These are phyloP conservation scores for Fusarium duplospermum DNA, from an alignment of 2,329 filamentous ascomycete species.

Conservation along the genomic window DNA sequence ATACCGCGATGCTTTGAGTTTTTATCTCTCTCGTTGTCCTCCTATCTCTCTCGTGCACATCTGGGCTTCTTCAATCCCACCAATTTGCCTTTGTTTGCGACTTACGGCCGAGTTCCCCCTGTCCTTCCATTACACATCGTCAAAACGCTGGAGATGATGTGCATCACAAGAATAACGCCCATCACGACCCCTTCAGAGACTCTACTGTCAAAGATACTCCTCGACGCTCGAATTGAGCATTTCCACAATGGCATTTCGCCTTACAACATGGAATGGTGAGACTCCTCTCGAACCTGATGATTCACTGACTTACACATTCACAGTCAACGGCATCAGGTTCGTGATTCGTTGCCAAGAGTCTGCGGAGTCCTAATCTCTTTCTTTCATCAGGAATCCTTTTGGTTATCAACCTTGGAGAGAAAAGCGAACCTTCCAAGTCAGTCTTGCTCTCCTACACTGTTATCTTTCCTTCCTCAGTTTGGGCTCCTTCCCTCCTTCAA, in stretches of 20 bases:
- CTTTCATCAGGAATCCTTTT: slow-evolving; percentile 73
- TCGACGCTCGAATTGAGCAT: neutral
- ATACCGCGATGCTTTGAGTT: neutral
- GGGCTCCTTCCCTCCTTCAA: neutral
- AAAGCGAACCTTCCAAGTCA: slow-evolving; percentile 75
- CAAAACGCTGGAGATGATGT: slow-evolving; percentile 15
- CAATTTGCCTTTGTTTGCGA: neutral
- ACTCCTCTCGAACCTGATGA: neutral
- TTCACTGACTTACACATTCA: slow-evolving; percentile 13
- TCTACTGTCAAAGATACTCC: neutral
- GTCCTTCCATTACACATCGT: neutral
- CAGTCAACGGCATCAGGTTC: slow-evolving; percentile 86
- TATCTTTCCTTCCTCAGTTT: neutral
- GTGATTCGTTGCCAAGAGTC: slow-evolving; percentile 19
- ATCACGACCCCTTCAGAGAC: neutral
- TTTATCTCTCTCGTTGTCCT: neutral
- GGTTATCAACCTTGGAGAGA: slow-evolving; percentile 86
- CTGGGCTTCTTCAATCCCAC: neutral
- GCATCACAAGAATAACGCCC: neutral
- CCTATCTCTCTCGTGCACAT: fast-evolving
- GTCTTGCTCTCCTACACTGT: neutral
- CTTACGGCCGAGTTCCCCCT: neutral
- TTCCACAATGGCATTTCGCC: slow-evolving; percentile 75
- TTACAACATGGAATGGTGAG: slow-evolving; percentile 87
- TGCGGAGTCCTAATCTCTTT: slow-evolving; percentile 4